phyloP scores from a whole-genome alignment of 129 eudicot species.

The Kitagawia praeruptora region DNA sequence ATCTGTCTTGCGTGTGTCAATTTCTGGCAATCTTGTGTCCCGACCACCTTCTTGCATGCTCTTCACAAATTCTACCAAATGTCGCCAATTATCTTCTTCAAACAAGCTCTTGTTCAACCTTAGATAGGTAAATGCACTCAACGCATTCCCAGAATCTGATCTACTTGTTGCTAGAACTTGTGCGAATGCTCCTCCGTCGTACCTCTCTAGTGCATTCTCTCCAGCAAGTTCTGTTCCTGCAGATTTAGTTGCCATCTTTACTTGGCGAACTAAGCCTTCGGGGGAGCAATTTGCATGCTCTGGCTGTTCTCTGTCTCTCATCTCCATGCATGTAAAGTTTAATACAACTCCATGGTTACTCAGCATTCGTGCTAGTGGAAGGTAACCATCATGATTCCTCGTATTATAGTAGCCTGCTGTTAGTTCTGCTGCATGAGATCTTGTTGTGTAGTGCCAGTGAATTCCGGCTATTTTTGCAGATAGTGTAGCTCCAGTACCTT shows the following conservation, averaged over 20 bases:
- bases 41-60: slow-evolving; percentile 77
- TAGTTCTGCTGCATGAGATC: slow-evolving; percentile 90
- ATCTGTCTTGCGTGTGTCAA: slow-evolving; percentile 50
- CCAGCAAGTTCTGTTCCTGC: slow-evolving; percentile 74
- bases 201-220: slow-evolving; percentile 88
- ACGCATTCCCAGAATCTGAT: slow-evolving; percentile 65
- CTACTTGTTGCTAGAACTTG: slow-evolving; percentile 62
- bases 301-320: slow-evolving; percentile 89
- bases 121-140: slow-evolving; percentile 74
- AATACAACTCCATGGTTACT: slow-evolving; percentile 59
- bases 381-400: slow-evolving; percentile 54
- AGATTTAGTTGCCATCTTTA: slow-evolving; percentile 53
- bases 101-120: slow-evolving; percentile 75
- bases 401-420: slow-evolving; percentile 96
- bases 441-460: slow-evolving; percentile 89
- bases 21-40: slow-evolving; percentile 40
- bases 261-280: slow-evolving; percentile 78
- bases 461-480: slow-evolving; percentile 93
- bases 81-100: slow-evolving; percentile 78
- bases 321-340: slow-evolving; percentile 96
- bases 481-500: slow-evolving; percentile 65
- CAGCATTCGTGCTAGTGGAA: slow-evolving; percentile 70
- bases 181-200: slow-evolving; percentile 51
- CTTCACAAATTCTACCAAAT: slow-evolving; percentile 65
- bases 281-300: slow-evolving; percentile 68